Percentiles rank a stretch among this genome's conserved stretches.
phyloP scores from a whole-genome alignment of 2,329 filamentous ascomycete genomes.

The Acrocalymma vagum region DNA sequence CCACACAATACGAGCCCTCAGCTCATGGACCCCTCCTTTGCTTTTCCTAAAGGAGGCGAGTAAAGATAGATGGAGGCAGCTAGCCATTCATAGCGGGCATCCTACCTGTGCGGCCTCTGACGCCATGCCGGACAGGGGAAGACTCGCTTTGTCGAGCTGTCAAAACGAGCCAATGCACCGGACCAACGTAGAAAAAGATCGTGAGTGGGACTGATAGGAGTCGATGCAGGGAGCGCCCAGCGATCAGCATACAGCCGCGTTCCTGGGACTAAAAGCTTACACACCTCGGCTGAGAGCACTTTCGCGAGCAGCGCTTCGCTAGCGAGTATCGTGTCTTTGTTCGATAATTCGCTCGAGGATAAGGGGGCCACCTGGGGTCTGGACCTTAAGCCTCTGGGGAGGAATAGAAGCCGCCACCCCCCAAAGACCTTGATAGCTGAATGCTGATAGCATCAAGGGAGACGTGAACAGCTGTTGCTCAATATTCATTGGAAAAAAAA shows the following conservation, averaged over 20 bases:
- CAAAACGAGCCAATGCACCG: constrained; percentile 24
- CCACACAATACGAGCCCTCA: constrained; percentile 18
- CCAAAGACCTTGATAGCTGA: not conserved
- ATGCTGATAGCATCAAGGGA: not conserved
- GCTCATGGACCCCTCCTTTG: no score
- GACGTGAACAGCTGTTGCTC: not conserved
- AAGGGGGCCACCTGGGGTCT: constrained; percentile 16
- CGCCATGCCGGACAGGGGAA: constrained; percentile 22
- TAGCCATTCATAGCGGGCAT: constrained; percentile 22
- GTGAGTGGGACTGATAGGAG: constrained; percentile 28
- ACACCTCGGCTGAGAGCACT: constrained; percentile 13
- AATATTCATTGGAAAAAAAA: not conserved
- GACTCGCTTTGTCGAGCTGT: constrained; percentile 21
- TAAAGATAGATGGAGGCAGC: constrained; percentile 20
- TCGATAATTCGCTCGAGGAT: constrained; percentile 3
- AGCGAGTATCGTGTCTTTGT: constrained; percentile 2
- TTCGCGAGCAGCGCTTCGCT: constrained; percentile 13
- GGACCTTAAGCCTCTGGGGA: constrained; percentile 8
- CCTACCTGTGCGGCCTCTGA: constrained; percentile 21
- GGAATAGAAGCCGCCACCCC: constrained; percentile 1
- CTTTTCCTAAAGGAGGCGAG: constrained; percentile 21
- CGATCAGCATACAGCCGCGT: constrained; percentile 16
- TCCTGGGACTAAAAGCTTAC: constrained; percentile 21
- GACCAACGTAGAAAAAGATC: constrained; percentile 17
- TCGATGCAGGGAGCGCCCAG: constrained; percentile 15